Evolutionary conservation across 2,329 filamentous ascomycete species (phyloP), one percentile per base, ranked within the genome.

Genomic region (Rhynchosporium graminicola): DNA sequence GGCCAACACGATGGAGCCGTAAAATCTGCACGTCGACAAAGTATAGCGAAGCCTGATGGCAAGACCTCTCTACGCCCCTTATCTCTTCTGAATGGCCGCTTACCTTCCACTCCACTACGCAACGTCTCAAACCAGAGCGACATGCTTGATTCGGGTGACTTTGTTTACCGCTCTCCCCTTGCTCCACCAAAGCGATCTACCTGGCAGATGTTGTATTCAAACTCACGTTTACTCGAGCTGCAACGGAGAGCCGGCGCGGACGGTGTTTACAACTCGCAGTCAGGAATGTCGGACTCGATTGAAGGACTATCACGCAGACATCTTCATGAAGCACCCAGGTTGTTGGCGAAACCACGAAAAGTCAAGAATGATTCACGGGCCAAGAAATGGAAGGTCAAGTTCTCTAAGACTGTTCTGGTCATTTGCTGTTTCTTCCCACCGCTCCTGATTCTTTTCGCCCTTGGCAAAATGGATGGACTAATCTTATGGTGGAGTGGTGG

Each of bases 361-460:
- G 46, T 64, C 64, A 26, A 61, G 61, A 26, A 45, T 40, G 48
- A 38, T 43, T 43, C 57, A 6, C 29, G 28, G 29, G 33, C 57
- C 4, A 46, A 26, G 20, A 38, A 47, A 52, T 47, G 38, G 45
- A 59, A 65, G 46, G 29, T 52, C 26, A 69, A 58, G 9, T 60
- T 73, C 20, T 73, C 72, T 15, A 63, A 58, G 26, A 42, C 61
- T n/a, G 65, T 68, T 3, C 59, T 74, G 4, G 42, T 55, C 40
- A 10, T 72, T 2, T 73, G 71, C 47, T 63, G 63, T 43, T 10
- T 71, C n/a, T 70, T 72, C 36, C 71, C 71, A 8, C 72, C 72
- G 8, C 51, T 69, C 12, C 60, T 73, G 10, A 43, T 72, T 3
- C 57, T 73, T 6, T 72, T 69, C 46, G 63, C 64, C 26, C 56